Evolutionary conservation across 2,329 filamentous ascomycete genomes (phyloP), one percentile per base, ranked within the genome.

Genomic region (Truncatella angustata): DNA sequence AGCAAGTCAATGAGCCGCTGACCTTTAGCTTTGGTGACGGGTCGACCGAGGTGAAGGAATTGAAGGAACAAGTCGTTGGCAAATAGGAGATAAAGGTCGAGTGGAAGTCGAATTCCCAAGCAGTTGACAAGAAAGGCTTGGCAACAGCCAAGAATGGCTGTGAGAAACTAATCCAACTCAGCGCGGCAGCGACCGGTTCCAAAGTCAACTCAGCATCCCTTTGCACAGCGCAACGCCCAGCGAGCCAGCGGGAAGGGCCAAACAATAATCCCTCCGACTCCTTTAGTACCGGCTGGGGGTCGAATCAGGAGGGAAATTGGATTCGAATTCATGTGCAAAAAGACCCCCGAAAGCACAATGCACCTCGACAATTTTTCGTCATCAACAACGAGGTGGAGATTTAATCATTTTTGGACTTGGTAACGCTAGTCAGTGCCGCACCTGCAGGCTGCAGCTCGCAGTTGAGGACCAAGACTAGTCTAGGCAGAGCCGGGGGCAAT

Each of bases 111-210:
- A 44, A n/a, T 44, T 20, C 21, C 40, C 24, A 23, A 21, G 40
- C 20, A 26, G 28, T n/a, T n/a, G n/a, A n/a, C n/a, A 14, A 28
- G 16, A 35, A 46, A 46, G 34, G 43, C 43, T 46, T 46, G 43
- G 43, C 43, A 21, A 21, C 6, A 28, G 43, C 43, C 43, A 46
- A 46, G 43, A 34, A 46, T 32, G 43, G 28, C 43, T 34, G 43
- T 46, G 43, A 32, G 30, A 46, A 34, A 28, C 39, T 23, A 21
- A 23, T 39, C 36, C 36, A 39, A 18, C 11, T 18, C n/a, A 20
- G 11, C 11, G 18, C 20, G 14, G 14, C n/a, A 11, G 20, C n/a
- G n/a, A n/a, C n/a, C n/a, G 18, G 7, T 20, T 11, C 20, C 36
- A 20, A 21, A 14, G 36, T 20, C 20, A 39, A 3, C 14, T 18